Conservation (phyloP, 2,329 filamentous ascomycete species). For the Davidsoniella australis region DNA sequence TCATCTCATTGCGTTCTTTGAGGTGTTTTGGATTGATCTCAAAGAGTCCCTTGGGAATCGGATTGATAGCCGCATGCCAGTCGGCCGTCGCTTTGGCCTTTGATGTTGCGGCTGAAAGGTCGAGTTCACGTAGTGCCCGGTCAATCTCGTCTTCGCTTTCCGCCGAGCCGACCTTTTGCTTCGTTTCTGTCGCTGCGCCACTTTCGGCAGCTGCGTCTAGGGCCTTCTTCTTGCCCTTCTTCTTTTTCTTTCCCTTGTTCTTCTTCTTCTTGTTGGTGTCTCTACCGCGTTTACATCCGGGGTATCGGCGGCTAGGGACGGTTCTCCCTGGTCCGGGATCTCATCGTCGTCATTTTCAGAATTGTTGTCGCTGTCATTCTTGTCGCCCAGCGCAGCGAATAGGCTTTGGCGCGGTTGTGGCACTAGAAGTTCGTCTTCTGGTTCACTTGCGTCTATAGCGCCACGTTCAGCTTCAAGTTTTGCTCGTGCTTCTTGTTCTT, state of each 20-base stretch:
- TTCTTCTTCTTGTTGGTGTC: constrained; percentile 13
- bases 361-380: constrained; percentile 25
- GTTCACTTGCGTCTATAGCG: constrained; percentile 19
- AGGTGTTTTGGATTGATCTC: constrained; percentile 50
- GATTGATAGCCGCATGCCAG: not conserved
- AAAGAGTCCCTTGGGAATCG: constrained; percentile 18
- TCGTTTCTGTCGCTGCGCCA: not conserved
- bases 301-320: too few species aligned
- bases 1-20: constrained; percentile 85
- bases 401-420: constrained; percentile 26
- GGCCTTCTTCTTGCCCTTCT: constrained; percentile 23
- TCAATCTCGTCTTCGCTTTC: constrained; percentile 37
- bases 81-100: constrained; percentile 11
- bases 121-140: constrained; percentile 32
- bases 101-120: constrained; percentile 17
- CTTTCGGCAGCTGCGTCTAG: constrained; percentile 16
- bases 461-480: constrained; percentile 15
- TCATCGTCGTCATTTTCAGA: constrained; percentile 22
- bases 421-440: constrained; percentile 18
- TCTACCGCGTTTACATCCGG: too few species aligned
- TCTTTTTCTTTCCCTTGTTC: constrained; percentile 21
- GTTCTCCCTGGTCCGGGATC: too few species aligned
- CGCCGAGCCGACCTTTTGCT: not conserved
- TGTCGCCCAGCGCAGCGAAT: constrained; percentile 35
- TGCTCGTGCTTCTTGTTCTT: constrained; percentile 22